These are phyloP conservation scores for Aspergillus pseudoglaucus DNA, from an alignment of 2,329 filamentous ascomycete species.

Conservation along the genomic window DNA sequence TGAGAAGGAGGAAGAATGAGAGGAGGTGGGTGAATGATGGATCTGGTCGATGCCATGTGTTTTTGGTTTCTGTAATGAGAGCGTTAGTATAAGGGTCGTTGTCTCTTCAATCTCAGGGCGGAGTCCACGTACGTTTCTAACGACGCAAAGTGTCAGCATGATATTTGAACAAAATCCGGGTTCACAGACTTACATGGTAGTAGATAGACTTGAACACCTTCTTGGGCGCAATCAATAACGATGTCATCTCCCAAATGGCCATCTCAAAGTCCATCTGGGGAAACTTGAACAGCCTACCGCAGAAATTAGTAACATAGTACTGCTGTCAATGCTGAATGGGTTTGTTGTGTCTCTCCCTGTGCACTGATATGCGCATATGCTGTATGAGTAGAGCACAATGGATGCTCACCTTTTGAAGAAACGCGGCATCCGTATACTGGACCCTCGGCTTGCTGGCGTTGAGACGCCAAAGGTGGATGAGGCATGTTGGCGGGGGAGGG, in stretches of 20 bases:
- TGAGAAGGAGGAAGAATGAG: slow-evolving; percentile 57
- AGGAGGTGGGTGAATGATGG: slow-evolving; percentile 65
- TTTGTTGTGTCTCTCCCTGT: no score
- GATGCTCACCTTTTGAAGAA: slow-evolving; percentile 55
- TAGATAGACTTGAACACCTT: slow-evolving; percentile 67
- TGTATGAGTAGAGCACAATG: not conserved
- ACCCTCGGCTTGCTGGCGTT: slow-evolving; percentile 43
- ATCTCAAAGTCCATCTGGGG: slow-evolving; percentile 70
- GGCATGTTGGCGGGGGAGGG: slow-evolving; percentile 53
- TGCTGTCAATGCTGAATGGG: not conserved
- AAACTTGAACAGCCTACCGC: slow-evolving; percentile 58
- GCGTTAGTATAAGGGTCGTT: not conserved
- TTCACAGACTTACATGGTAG: slow-evolving; percentile 51
- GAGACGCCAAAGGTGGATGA: slow-evolving; percentile 49
- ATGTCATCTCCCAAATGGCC: slow-evolving; percentile 67
- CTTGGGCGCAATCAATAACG: slow-evolving; percentile 61
- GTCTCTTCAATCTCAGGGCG: not conserved
- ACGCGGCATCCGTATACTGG: slow-evolving; percentile 55
- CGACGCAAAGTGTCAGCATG: not conserved
- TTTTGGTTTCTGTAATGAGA: slow-evolving; percentile 54
- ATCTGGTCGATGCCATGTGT: slow-evolving; percentile 63
- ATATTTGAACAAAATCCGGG: not conserved
- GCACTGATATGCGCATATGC: not conserved
- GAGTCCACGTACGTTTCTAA: slow-evolving; percentile 34
- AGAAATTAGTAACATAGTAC: slow-evolving; percentile 7